phyloP scores from a whole-genome alignment of 2,329 filamentous ascomycete genomes.

The Ophiocordyceps polyrhachis-furcata region DNA sequence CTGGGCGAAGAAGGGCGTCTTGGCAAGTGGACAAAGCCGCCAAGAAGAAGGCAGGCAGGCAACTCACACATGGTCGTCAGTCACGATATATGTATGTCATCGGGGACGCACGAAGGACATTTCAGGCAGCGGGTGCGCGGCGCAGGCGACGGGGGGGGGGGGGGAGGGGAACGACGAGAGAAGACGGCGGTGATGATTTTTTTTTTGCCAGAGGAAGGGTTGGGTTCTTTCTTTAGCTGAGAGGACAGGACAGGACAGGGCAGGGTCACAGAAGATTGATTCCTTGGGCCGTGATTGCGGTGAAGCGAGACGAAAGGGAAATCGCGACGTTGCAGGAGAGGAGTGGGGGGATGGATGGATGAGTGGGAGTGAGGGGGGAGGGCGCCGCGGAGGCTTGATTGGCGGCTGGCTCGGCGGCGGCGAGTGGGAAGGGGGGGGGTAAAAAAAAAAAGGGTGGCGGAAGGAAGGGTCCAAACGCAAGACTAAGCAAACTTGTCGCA shows the following conservation, averaged over 20 bases:
- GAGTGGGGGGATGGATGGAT: neutral
- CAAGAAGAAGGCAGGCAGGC: conserved; percentile 1
- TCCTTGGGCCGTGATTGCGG: too few relatives aligned
- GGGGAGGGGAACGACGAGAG: conserved; percentile 8
- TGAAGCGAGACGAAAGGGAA: neutral
- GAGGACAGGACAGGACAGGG: too few relatives aligned
- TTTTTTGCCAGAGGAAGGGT: too few relatives aligned
- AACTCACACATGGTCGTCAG: conserved; percentile 24
- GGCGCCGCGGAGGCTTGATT: conserved; percentile 2
- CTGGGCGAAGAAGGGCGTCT: conserved; percentile 1
- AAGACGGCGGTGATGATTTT: neutral
- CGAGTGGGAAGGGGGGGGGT: neutral
- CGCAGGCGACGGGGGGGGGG: conserved; percentile 1
- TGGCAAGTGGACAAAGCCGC: conserved; percentile 2
- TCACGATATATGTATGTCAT: conserved; percentile 21
- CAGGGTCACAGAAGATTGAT: too few relatives aligned
- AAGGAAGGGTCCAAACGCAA: neutral
- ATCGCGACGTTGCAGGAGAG: neutral
- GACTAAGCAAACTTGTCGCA: neutral
- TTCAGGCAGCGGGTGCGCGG: conserved; percentile 8
- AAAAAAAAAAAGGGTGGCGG: neutral
- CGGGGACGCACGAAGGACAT: conserved; percentile 14
- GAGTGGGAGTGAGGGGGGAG: neutral
- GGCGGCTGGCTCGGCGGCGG: conserved; percentile 1
- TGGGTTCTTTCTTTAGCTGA: too few relatives aligned